Evolutionary conservation across 2,329 filamentous ascomycete species (phyloP), one percentile per base, ranked within the genome.

Genomic region (Botrytis galanthina): DNA sequence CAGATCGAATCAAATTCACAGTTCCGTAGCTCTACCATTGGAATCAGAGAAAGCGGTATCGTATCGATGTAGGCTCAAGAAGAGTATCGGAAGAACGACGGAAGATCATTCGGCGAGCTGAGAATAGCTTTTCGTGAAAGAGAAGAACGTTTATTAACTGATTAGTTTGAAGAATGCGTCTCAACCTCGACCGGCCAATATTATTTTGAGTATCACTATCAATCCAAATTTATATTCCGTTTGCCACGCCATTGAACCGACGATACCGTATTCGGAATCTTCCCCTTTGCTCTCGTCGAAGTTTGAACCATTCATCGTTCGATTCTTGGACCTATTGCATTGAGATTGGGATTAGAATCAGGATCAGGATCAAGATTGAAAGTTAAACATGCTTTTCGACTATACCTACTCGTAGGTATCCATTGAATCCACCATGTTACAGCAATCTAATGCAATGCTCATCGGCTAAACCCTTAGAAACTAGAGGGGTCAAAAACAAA

Each of bases 391-490:
- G 26, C 48, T 51, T n/a, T 51, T 51, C 22, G 22, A 51, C 48
- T 14, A 51, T 51, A n/a, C 22, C 22, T 51, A n/a, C n/a, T n/a
- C n/a, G n/a, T n/a, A n/a, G 48, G 48, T 14, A 37, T 29, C 44
- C 44, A 67, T 35, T 51, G 26, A n/a, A 64, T 35, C 39, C 44
- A 57, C 35, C 48, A 57, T 37, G 51, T 32, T 68, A 42, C 66
- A 68, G 48, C 66, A 16, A 44, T 57, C 48, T 57, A 69, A 57
- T 42, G 66, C 48, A 42, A 37, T 51, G 48, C 66, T 57, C 26
- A 42, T 68, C 66, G 66, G 48, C 66, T 68, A 68, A 68, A 42
- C 16, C 48, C 48, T 37, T 68, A 69, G n/a, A 42, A 69, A 57
- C 66, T 26, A 57, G 66, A 69, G 66, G 66, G 66, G 66, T 42